Conservation (phyloP, 1,284 basidiomycete species). For the Rhodotorula sp. region DNA sequence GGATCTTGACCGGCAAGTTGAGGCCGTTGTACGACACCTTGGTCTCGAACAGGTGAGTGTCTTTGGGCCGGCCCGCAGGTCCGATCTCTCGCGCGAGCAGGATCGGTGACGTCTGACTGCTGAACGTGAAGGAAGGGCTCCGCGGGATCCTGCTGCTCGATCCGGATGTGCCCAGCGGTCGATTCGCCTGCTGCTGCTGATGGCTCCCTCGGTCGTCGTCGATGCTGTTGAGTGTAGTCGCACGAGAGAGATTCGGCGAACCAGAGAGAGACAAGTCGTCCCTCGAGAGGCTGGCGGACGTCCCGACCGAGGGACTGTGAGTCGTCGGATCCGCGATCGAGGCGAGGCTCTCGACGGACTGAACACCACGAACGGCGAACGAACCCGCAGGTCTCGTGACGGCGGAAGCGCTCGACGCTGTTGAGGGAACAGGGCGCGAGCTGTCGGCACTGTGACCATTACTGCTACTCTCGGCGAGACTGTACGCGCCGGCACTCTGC, state of each 20-base stretch:
- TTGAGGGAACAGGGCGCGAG: not conserved
- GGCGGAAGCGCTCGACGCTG: not conserved
- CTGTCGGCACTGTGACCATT: not conserved
- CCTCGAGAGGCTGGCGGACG: not conserved
- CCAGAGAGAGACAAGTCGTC: not conserved
- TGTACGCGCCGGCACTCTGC: not conserved
- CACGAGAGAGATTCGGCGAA: not conserved
- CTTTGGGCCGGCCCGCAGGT: conserved; percentile 47
- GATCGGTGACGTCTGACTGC: not conserved
- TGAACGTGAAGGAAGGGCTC: not conserved
- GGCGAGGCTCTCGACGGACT: not conserved
- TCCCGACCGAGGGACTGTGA: not conserved
- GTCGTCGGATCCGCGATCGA: not conserved
- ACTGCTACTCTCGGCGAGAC: not conserved
- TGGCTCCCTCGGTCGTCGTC: not conserved
- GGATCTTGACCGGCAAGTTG: conserved; percentile 70
- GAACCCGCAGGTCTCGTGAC: not conserved
- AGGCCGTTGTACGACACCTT: conserved; percentile 70
- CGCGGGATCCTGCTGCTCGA: not conserved
- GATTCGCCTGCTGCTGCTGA: not conserved
- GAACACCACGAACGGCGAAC: not conserved
- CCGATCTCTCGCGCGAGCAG: not conserved
- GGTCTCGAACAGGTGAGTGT: conserved; percentile 91
- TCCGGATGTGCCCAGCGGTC: not conserved
- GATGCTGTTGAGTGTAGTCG: not conserved